Base-by-base conservation (phyloP, 345 rosid genomes). In the Corchorus olitorius region DNA sequence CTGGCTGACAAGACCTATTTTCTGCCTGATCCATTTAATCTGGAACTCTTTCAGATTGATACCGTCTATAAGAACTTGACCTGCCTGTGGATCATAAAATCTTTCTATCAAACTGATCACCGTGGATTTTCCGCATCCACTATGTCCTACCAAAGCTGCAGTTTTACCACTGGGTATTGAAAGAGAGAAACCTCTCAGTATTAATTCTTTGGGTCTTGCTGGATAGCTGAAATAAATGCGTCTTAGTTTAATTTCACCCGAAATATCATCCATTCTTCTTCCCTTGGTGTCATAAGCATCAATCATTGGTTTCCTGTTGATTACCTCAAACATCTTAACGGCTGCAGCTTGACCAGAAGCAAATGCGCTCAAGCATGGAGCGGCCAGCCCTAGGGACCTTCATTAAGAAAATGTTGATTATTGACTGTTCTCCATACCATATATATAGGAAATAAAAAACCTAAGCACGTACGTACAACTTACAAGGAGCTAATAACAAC, bases 41-140 rank as follows among this genome's bases (percentile, higher is more conserved):
- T 91, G 96, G 74, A 89, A 88, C 71, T 87, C 89, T 77, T 83
- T 91, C 10, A 91, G 78, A 63, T 91, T 83, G 3, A 86, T 53
- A 22, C 90, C 92, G 59, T 93, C 97, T 4, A 91, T 84, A 0
- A 89, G 84, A 20, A 93, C 87, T 83, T 86, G 75, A 0, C 96
- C 96, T 0, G 89, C 63, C 33, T 75, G 84, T 0, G 94, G 97
- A 78, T 93, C 97, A 43, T 91, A 93, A 70, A 91, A 93, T 81
- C 97, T 88, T 83, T 93, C 93, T 4, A 93, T 86, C 65, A 93
- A 74, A 81, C 90, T 89, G 27, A 91, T 86, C 6, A 89, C 91
- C 0, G 97, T 93, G 5, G 97, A 93, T 77, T 91, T 93, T 19
- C 96, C 96, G 63, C 97, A 88, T 70, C 98, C 98, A 20, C 94